These are phyloP conservation scores for Linnemannia schmuckeri DNA, from an alignment of 192 early-diverging fungal species.

Conservation along the genomic window DNA sequence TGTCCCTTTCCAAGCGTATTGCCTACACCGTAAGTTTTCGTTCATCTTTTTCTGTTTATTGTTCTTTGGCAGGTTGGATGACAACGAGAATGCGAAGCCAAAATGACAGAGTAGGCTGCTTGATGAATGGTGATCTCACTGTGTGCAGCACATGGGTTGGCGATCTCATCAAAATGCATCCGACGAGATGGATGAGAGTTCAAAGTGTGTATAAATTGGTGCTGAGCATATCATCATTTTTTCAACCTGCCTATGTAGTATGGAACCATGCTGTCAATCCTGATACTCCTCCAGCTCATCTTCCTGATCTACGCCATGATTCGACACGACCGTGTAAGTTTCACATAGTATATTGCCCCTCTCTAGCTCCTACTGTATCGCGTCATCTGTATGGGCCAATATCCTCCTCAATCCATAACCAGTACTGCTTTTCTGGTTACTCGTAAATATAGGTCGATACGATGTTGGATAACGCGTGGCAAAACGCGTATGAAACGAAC, in stretches of 20 bases:
- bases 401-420: too few relatives aligned
- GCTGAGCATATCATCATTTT: neutral
- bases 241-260: slow-evolving; percentile 11
- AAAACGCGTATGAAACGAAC: slow-evolving; percentile 19
- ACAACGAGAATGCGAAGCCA: neutral
- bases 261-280: slow-evolving; percentile 1
- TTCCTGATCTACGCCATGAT: slow-evolving; percentile 9
- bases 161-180: neutral
- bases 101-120: too few relatives aligned
- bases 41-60: neutral
- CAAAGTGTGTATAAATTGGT: neutral
- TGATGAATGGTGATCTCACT: neutral
- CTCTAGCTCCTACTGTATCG: neutral
- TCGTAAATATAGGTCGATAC: slow-evolving; percentile 23
- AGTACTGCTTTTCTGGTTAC: too few relatives aligned
- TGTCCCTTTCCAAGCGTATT: neutral
- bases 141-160: too few relatives aligned
- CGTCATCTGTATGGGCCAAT: neutral
- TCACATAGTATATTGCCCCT: neutral
- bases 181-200: neutral
- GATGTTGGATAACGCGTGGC: slow-evolving; percentile 27
- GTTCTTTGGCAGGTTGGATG: neutral
- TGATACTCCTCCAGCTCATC: slow-evolving; percentile 23
- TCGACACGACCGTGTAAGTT: slow-evolving; percentile 31
- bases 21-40: slow-evolving; percentile 15